Evolutionary conservation across 129 eudicot genomes (phyloP).

Genomic region (Saussurea involucrata): DNA sequence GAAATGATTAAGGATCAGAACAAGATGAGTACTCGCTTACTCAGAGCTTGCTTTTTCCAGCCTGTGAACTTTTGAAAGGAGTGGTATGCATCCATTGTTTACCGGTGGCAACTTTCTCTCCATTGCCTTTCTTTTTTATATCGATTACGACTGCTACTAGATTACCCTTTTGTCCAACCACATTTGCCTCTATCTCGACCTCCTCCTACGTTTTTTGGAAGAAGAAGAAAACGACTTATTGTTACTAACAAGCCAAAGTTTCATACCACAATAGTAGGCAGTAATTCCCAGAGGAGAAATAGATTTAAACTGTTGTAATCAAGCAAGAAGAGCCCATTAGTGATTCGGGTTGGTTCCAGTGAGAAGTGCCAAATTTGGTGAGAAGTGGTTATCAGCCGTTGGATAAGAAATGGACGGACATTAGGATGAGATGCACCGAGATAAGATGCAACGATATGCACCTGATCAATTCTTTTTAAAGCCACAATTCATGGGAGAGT

Average conservation of each 20-base stretch:
- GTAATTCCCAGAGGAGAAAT: neutral
- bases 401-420: no score
- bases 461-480: no score
- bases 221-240: neutral
- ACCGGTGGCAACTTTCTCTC: constrained; percentile 19
- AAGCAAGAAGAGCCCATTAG: neutral
- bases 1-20: neutral
- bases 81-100: constrained; percentile 28
- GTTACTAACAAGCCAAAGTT: neutral
- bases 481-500: no score
- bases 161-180: constrained; percentile 19
- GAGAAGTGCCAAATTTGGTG: no score
- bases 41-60: constrained; percentile 25
- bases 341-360: no score
- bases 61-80: constrained; percentile 16
- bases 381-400: no score
- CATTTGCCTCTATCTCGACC: constrained; percentile 31
- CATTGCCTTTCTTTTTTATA: constrained; percentile 21
- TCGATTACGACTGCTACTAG: constrained; percentile 19
- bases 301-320: neutral
- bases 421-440: no score
- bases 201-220: constrained; percentile 16
- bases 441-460: no score
- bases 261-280: neutral
- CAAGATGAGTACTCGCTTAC: neutral